These are phyloP conservation scores for Saccharomyces pastorianus DNA, from an alignment of 1,139 yeast genomes.

Conservation along the genomic window DNA sequence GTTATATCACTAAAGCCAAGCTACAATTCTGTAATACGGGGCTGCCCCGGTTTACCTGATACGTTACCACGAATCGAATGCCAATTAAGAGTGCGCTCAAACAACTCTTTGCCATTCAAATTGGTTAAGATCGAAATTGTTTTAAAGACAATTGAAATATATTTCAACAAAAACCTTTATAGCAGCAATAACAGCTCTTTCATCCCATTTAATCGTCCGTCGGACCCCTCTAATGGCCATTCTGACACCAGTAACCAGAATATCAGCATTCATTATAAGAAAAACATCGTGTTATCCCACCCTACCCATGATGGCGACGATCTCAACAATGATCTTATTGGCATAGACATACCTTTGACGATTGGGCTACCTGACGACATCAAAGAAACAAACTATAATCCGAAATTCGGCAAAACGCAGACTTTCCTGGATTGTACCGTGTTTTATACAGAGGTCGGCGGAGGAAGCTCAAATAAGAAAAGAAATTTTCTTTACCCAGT, in stretches of 20 bases:
- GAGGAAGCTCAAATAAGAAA: constrained; percentile 3
- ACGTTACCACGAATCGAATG: constrained; percentile 38
- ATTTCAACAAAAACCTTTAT: constrained; percentile 6
- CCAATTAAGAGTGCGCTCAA: constrained; percentile 31
- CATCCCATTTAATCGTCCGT: constrained; percentile 33
- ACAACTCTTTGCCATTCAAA: constrained; percentile 59
- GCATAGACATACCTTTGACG: constrained; percentile 52
- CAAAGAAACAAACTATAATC: constrained; percentile 36
- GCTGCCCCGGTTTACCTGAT: constrained; percentile 59
- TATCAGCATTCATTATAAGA: constrained; percentile 20
- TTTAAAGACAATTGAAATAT: constrained; percentile 28
- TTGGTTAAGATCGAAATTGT: constrained; percentile 54
- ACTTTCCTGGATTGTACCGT: constrained; percentile 28
- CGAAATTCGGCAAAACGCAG: constrained; percentile 27
- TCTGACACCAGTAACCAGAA: constrained; percentile 34
- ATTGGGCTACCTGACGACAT: constrained; percentile 52
- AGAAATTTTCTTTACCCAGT: constrained; percentile 21
- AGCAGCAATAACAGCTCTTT: constrained; percentile 9
- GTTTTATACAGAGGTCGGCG: constrained; percentile 12
- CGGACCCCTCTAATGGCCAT: constrained; percentile 5
- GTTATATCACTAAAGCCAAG: constrained; percentile 39
- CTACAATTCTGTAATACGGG: constrained; percentile 42
- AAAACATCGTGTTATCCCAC: constrained; percentile 32
- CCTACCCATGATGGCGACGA: background rate
- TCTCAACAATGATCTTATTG: constrained; percentile 34